These are phyloP conservation scores for Cadophora sp. DNA, from an alignment of 2,329 filamentous ascomycete genomes.

Conservation along the genomic window DNA sequence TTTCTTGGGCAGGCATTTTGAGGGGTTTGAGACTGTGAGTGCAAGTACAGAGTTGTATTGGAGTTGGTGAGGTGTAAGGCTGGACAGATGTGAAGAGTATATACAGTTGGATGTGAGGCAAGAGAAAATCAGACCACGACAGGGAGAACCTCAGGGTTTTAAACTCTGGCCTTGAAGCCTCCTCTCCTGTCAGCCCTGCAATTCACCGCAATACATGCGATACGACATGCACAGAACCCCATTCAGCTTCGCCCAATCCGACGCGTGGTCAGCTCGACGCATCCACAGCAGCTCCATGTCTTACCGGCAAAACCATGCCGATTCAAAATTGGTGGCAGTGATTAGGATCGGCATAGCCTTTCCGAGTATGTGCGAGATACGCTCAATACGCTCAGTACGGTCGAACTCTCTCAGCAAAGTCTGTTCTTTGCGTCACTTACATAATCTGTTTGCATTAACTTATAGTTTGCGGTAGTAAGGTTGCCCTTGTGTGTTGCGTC, in stretches of 20 bases:
- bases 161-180: conserved; percentile 1
- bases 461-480: background rate
- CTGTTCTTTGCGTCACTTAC: background rate
- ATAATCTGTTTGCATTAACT: conserved; percentile 8
- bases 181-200: background rate
- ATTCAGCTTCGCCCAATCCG: conserved; percentile 18
- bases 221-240: conserved; percentile 6
- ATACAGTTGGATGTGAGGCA: background rate
- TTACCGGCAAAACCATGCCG: conserved; percentile 23
- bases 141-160: conserved; percentile 19
- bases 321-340: conserved; percentile 16
- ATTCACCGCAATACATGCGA: background rate
- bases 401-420: no score
- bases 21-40: conserved; percentile 3
- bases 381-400: background rate
- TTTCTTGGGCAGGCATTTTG: conserved; percentile 43
- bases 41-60: background rate
- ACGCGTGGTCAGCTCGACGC: conserved; percentile 26
- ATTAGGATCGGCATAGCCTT: conserved; percentile 9
- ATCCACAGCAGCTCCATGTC: conserved; percentile 18
- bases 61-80: background rate
- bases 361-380: conserved; percentile 13
- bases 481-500: background rate
- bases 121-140: background rate
- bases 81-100: background rate